These are phyloP conservation scores for Prunus mira DNA, from an alignment of 306 rosid species.

Conservation along the genomic window DNA sequence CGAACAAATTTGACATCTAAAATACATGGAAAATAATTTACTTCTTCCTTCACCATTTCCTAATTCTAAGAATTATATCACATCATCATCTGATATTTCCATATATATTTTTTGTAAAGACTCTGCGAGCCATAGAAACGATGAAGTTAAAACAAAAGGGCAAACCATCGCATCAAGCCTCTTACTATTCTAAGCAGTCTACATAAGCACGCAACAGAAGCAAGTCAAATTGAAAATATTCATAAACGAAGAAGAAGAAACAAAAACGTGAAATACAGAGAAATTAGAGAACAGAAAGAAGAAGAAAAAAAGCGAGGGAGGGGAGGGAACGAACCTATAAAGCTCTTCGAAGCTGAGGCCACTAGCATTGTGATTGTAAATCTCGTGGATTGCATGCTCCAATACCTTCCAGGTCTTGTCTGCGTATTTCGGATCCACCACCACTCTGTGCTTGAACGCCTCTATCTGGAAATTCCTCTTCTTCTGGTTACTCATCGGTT, in stretches of 20 bases:
- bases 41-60: background rate
- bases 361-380: constrained; percentile 93
- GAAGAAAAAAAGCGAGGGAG: background rate
- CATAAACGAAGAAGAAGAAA: background rate
- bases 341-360: constrained; percentile 97
- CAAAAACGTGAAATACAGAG: background rate
- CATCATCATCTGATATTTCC: background rate
- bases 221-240: background rate
- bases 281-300: background rate
- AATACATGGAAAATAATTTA: background rate
- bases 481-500: constrained; percentile 82
- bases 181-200: background rate
- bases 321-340: constrained; percentile 56
- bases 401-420: constrained; percentile 93
- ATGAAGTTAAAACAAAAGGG: background rate
- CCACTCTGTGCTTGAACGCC: constrained; percentile 90
- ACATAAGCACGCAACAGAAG: background rate
- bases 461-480: constrained; percentile 93
- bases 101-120: too few relatives aligned
- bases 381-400: constrained; percentile 83
- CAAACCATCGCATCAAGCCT: background rate
- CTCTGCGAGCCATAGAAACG: background rate
- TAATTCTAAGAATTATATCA: background rate
- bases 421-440: constrained; percentile 91
- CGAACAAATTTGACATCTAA: background rate